Conservation (phyloP, 352 stramenopile species). For the Aphanomyces euteiches region DNA sequence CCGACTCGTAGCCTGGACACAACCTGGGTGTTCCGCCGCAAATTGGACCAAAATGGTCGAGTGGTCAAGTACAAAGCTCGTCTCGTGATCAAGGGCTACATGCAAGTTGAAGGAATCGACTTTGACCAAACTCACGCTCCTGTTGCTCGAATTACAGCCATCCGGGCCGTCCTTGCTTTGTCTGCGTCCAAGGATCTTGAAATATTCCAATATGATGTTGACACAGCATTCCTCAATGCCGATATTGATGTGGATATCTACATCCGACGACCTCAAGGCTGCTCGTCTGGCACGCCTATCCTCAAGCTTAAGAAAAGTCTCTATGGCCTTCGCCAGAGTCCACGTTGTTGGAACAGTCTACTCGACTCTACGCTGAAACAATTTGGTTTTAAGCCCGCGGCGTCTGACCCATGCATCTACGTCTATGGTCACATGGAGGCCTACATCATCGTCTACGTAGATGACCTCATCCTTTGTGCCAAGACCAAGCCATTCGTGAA, state of each 20-base stretch:
- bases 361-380: slow-evolving; percentile 1
- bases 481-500: not conserved
- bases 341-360: not conserved
- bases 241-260: not conserved
- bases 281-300: not conserved
- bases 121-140: no score
- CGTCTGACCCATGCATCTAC: not conserved
- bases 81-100: no score
- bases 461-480: slow-evolving; percentile 1
- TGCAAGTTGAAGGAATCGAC: no score
- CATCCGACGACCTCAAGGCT: not conserved
- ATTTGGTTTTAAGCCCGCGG: not conserved
- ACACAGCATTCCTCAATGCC: not conserved
- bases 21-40: no score
- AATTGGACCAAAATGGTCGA: no score
- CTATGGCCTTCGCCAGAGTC: not conserved
- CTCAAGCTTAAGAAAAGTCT: slow-evolving; percentile 3
- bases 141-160: not conserved
- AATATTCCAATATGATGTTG: not conserved
- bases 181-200: not conserved
- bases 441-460: slow-evolving; percentile 1
- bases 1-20: no score
- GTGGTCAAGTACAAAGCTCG: no score
- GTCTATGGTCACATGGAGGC: not conserved
- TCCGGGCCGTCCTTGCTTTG: not conserved